These are phyloP conservation scores for Didymosphaeria variabile DNA, from an alignment of 2,329 filamentous ascomycete species.

Conservation along the genomic window DNA sequence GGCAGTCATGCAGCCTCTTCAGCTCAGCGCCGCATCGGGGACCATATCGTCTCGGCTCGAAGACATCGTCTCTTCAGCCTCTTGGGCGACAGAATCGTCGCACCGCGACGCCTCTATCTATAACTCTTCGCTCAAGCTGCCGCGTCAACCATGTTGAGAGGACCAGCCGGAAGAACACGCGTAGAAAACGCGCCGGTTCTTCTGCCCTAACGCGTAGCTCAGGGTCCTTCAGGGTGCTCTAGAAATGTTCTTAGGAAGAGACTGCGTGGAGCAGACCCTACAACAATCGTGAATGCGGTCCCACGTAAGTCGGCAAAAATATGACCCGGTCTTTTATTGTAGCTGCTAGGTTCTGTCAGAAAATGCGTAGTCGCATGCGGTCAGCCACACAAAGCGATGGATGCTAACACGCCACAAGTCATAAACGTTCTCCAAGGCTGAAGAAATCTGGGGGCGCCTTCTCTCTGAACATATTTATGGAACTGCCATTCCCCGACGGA, in stretches of 20 bases:
- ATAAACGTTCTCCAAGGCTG: not conserved
- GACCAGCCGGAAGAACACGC: conserved; percentile 1
- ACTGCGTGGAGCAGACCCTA: not conserved
- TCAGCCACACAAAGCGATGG: not conserved
- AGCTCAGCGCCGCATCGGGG: not conserved
- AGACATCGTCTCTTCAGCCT: conserved; percentile 1
- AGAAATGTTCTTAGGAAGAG: not conserved
- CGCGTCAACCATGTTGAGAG: conserved; percentile 5
- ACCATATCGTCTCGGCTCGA: not conserved
- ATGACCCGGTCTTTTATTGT: not conserved
- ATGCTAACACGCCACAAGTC: conserved; percentile 3
- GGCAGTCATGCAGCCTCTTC: not conserved
- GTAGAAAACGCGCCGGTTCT: not conserved
- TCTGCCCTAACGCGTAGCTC: conserved; percentile 2
- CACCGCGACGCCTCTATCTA: not conserved
- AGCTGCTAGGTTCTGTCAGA: not conserved
- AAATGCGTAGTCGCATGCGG: not conserved
- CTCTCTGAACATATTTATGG: conserved; percentile 3
- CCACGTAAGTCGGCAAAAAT: not conserved
- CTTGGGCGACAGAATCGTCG: not conserved
- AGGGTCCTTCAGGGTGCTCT: conserved; percentile 2
- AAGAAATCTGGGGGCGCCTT: not conserved
- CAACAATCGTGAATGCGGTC: not conserved
- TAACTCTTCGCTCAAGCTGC: conserved; percentile 6
- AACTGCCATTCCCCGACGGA: not conserved